phyloP scores from a whole-genome alignment of 805 yeast genomes.

The Metschnikowia lachancei region DNA sequence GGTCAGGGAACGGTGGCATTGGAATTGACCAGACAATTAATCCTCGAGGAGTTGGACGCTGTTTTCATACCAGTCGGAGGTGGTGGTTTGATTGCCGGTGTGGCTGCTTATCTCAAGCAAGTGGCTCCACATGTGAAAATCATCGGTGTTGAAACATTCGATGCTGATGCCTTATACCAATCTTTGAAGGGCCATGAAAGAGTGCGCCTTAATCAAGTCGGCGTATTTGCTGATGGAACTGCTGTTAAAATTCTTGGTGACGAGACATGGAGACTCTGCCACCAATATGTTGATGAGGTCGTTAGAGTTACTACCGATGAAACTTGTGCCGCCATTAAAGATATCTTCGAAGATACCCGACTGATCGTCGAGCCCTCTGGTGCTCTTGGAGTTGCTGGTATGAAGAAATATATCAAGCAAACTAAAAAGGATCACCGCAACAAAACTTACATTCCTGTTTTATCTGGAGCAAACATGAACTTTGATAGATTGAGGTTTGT shows the following conservation, averaged over 20 bases:
- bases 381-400: conserved; percentile 92
- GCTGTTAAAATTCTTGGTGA: conserved; percentile 89
- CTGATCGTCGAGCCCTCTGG: conserved; percentile 96
- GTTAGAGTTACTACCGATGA: conserved; percentile 87
- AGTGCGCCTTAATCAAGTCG: conserved; percentile 66
- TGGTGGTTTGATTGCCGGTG: conserved; percentile 92
- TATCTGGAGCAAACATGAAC: conserved; percentile 98
- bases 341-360: conserved; percentile 93
- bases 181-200: conserved; percentile 58
- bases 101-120: conserved; percentile 85
- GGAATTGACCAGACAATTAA: conserved; percentile 86
- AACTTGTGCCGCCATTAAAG: conserved; percentile 94
- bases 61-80: conserved; percentile 95
- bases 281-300: conserved; percentile 82
- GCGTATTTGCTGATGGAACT: conserved; percentile 98
- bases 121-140: conserved; percentile 96
- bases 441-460: conserved; percentile 75
- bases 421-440: conserved; percentile 71
- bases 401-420: conserved; percentile 71
- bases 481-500: conserved; percentile 95
- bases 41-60: conserved; percentile 73
- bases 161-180: conserved; percentile 87
- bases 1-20: conserved; percentile 98
- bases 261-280: conserved; percentile 82
- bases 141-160: conserved; percentile 94